A percentile compares a stretch with the other conserved stretches of the same genome.
phyloP scores from a whole-genome alignment of 495 filamentous ascomycete species.

The Schizothecium vesticola region DNA sequence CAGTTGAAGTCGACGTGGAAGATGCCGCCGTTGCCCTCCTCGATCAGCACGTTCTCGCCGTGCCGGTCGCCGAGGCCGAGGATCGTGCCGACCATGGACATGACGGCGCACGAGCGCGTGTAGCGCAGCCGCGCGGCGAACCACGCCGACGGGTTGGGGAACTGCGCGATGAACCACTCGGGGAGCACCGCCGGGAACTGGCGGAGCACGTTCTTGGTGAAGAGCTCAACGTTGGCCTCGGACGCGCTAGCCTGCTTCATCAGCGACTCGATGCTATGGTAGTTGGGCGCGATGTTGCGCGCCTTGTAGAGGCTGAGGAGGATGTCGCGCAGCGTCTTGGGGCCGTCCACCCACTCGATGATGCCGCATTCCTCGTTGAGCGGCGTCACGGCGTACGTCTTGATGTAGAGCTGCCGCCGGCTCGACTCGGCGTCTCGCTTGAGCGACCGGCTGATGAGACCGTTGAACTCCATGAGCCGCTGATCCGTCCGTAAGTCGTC shows the following conservation, averaged over 20 bases:
- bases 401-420: conserved; percentile 76
- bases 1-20: conserved; percentile 99
- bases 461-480: conserved; percentile 97
- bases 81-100: conserved; percentile 96
- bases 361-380: conserved; percentile 96
- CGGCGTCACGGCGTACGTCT: conserved; percentile 93
- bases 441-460: conserved; percentile 90
- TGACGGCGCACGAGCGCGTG: conserved; percentile 89
- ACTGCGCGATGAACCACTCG: conserved; percentile 93
- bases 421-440: conserved; percentile 87
- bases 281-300: conserved; percentile 54
- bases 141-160: conserved; percentile 88
- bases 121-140: conserved; percentile 86
- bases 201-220: conserved; percentile 59
- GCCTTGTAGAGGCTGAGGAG: conserved; percentile 70
- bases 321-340: conserved; percentile 90
- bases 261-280: conserved; percentile 38
- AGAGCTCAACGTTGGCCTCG: conserved; percentile 54
- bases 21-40: conserved; percentile 88
- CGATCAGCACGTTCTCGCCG: conserved; percentile 93
- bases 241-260: conserved; percentile 43
- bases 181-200: conserved; percentile 78
- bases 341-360: conserved; percentile 98
- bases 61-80: conserved; percentile 96
- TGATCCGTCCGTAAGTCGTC: conserved; percentile 96